A percentile compares a stretch with the other conserved stretches of the same genome.
Conservation (phyloP, 306 rosid species). For the Neltuma alba region DNA sequence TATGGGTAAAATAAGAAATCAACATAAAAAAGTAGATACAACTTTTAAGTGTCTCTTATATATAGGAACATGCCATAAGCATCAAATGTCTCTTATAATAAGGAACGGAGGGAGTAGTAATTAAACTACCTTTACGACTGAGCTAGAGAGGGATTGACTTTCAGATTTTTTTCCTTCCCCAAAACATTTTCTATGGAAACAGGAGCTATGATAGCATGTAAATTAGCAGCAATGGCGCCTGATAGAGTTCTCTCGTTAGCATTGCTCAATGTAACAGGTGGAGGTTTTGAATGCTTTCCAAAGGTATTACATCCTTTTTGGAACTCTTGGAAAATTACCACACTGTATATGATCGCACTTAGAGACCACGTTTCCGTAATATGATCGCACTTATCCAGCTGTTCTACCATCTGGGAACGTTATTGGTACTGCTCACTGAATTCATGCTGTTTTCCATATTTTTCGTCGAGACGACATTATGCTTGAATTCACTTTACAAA, state of each 20-base stretch:
- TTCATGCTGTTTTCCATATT: background rate
- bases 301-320: constrained; percentile 53
- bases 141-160: background rate
- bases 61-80: too few species aligned
- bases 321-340: background rate
- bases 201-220: constrained; percentile 96
- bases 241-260: constrained; percentile 83
- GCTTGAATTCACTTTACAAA: background rate
- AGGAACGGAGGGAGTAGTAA: too few species aligned
- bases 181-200: constrained; percentile 23
- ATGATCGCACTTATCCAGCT: background rate
- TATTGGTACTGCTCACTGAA: background rate
- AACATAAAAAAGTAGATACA: too few species aligned
- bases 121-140: background rate
- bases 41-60: too few species aligned
- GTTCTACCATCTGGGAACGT: background rate
- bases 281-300: constrained; percentile 92
- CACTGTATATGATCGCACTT: too few species aligned
- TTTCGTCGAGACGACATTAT: background rate
- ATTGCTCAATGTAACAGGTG: constrained; percentile 88
- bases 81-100: too few species aligned
- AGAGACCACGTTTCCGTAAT: background rate
- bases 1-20: too few species aligned
- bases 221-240: constrained; percentile 89
- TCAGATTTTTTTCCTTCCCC: background rate